Base-by-base conservation (phyloP, 257 asterid genomes). In the Coffea canephora region DNA sequence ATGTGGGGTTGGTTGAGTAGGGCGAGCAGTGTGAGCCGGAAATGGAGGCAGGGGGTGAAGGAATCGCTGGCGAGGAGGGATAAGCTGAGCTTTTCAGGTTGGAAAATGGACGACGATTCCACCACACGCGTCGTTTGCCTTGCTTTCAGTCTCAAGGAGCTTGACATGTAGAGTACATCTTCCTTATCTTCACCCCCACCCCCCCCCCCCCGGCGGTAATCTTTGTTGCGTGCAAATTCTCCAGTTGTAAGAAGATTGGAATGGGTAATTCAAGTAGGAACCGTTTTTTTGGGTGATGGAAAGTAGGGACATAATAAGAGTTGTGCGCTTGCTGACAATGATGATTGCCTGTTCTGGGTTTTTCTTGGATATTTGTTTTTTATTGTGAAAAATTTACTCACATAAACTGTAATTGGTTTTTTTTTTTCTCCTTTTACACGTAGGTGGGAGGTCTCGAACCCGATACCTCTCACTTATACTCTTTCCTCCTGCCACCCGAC, bases 81-180 rank as follows among this genome's bases (percentile, higher is more conserved):
- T 52, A 87, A 50, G 11, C 81, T 93, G 83, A 91, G 96, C 78
- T 93, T 91, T 81, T 90, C 98, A 8, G 97, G 97, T 3, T 93
- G 99, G 98, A 91, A 90, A 85, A 89, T 89, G 89, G 91, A 93
- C 36, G 98, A 93, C 54, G 94, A 92, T 64, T 88, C 97, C 70
- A 89, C 93, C 18, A 84, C 94, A 69, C 94, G 98, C 71, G 88
- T 95, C 13, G 96, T 95, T 83, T 87, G 84, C 34, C 89, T 85
- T 25, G 97, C 99, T 46, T 85, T 84, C 68, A 77, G 90, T 76
- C 97, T 93, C 86, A 95, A 91, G 85, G 98, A 95, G 54, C 97
- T 95, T 34, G 98, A 95, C 82, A 89, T 95, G 99, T 94, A 89
- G 16, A 67, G 12, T n/a, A 10, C 15, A 81, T 16, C 23, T 23